Base-by-base conservation (phyloP, 2,329 filamentous ascomycete genomes). In the Aaosphaeria arxii region DNA sequence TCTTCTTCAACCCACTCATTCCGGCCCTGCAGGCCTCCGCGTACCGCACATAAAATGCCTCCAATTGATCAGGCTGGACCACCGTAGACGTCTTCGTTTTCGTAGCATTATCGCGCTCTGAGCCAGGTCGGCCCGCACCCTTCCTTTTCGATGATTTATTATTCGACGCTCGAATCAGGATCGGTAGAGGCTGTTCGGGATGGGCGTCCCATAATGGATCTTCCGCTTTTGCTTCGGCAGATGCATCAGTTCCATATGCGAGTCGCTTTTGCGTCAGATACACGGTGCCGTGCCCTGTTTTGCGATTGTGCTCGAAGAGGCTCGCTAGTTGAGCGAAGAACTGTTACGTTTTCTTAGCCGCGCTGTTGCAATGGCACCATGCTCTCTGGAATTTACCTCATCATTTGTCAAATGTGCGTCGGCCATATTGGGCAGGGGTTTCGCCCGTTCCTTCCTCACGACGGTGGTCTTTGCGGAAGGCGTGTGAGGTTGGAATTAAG, bases 21-120 rank as follows among this genome's bases (percentile, higher is more conserved):
- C 91, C 90, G 0, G 80, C 76, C 76, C 95, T 96, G 74, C 91
- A 96, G 3, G 91, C 80, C 58, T 97, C 94, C 24, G 91, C 91
- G 74, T 97, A 99, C 44, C 83, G 80, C 30, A 77, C 74, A 69
- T 91, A 99, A 66, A 99, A 99, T 0, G 70, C 75, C 46, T 95
- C 91, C 7, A 97, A 70, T 5, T 87, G 83, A 49, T 86, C 82
- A 1, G 87, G 83, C 47, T 87, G 79, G 1, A 97, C 91, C 0
- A 96, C 71, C 0, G 94, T 97, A 2, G 89, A 89, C 29, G 96
- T 67, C 70, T 91, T 95, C 57, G 88, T 72, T 61, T 83, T 85
- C 56, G 86, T 53, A 13, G 63, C 85, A 47, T 78, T 69, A 40
- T 61, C 47, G 43, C 67, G 67, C 7, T 61, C 63, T 30, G 53